These are phyloP conservation scores for Cytospora mali DNA, from an alignment of 2,329 filamentous ascomycete species.

Conservation along the genomic window DNA sequence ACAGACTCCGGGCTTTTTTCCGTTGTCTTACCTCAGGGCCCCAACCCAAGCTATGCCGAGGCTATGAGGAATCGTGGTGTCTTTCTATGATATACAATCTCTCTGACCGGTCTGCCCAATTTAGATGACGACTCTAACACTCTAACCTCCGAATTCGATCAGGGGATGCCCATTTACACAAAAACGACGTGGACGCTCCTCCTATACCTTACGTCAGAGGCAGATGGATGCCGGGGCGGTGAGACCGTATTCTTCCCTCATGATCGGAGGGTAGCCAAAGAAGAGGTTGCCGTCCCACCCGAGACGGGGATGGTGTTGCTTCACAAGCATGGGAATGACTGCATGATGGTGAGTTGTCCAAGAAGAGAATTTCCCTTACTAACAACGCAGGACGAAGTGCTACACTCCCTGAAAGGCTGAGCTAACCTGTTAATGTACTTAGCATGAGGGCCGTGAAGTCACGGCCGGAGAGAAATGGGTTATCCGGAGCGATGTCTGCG, in stretches of 20 bases:
- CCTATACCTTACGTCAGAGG: slow-evolving; percentile 78
- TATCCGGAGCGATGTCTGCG: slow-evolving; percentile 68
- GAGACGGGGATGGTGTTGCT: slow-evolving; percentile 86
- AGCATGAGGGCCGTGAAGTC: slow-evolving; percentile 70
- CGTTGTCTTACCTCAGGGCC: not conserved
- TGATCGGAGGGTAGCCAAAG: slow-evolving; percentile 55
- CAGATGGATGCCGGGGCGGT: slow-evolving; percentile 77
- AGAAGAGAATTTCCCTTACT: not conserved
- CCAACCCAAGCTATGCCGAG: not conserved
- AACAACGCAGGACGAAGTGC: not conserved
- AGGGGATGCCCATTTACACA: slow-evolving; percentile 47
- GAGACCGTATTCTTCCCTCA: slow-evolving; percentile 92
- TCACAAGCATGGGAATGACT: slow-evolving; percentile 87
- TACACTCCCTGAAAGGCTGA: not conserved
- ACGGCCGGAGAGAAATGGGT: slow-evolving; percentile 73
- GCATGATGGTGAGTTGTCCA: slow-evolving; percentile 66
- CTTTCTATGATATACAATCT: not conserved
- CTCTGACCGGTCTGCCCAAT: not conserved
- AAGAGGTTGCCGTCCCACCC: slow-evolving; percentile 71
- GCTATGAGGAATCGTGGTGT: not conserved
- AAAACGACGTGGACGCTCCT: slow-evolving; percentile 91
- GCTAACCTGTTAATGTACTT: slow-evolving; percentile 4
- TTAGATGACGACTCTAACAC: slow-evolving; percentile 85
- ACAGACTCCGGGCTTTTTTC: not conserved
- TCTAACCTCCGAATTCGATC: slow-evolving; percentile 57